Conservation (phyloP, 208 protist species). For the Acanthamoeba royreba region DNA sequence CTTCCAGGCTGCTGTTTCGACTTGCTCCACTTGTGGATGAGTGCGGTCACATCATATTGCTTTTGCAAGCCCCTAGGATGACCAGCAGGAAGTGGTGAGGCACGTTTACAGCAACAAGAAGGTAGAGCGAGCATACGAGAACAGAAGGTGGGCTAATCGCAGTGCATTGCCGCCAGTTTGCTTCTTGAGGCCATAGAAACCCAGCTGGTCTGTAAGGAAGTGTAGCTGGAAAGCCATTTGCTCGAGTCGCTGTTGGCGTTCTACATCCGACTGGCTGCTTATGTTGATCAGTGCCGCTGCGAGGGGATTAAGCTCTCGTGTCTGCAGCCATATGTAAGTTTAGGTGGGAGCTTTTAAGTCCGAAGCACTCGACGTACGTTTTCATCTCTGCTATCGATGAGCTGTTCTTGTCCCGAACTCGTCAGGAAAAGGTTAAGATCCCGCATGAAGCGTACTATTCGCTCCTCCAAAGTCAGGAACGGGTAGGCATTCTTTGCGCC, state of each 20-base stretch:
- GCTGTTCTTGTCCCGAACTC: background rate
- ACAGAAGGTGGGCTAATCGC: conserved; percentile 57
- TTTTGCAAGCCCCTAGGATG: background rate
- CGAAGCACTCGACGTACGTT: background rate
- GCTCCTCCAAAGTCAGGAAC: conserved; percentile 55
- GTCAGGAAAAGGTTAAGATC: conserved; percentile 59
- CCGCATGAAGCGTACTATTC: conserved; percentile 53
- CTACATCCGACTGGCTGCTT: background rate
- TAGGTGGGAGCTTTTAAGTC: background rate
- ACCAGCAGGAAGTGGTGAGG: background rate
- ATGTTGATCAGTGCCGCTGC: background rate
- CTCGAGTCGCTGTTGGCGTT: background rate
- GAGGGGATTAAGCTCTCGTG: background rate
- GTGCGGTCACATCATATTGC: background rate
- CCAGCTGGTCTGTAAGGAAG: conserved; percentile 63
- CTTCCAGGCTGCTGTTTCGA: background rate
- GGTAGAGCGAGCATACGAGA: conserved; percentile 41
- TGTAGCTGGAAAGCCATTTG: conserved; percentile 53
- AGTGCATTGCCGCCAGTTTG: conserved; percentile 58
- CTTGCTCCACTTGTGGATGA: conserved; percentile 1
- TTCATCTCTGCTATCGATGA: background rate
- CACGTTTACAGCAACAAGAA: background rate
- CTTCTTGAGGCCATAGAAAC: conserved; percentile 64
- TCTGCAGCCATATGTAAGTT: background rate
- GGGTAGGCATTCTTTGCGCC: conserved; percentile 62